phyloP scores from a whole-genome alignment of 2,329 filamentous ascomycete genomes.

The Capronia coronata region DNA sequence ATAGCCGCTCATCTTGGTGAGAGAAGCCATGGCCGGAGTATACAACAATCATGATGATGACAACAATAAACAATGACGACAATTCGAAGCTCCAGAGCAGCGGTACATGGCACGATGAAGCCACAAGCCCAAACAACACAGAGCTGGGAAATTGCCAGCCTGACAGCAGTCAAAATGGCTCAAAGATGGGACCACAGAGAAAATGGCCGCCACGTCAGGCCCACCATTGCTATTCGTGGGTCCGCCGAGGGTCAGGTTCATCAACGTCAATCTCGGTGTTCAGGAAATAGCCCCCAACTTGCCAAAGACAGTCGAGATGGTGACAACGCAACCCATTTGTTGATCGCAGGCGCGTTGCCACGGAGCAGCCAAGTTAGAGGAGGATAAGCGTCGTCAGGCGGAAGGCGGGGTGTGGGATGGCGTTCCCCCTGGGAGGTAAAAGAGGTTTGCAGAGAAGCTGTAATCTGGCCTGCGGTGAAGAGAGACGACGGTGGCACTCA shows the following conservation, averaged over 20 bases:
- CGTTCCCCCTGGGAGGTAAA: background rate
- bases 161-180: constrained; percentile 1
- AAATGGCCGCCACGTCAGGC: background rate
- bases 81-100: background rate
- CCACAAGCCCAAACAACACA: background rate
- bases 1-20: background rate
- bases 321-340: background rate
- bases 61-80: background rate
- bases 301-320: background rate
- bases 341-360: background rate
- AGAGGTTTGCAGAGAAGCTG: background rate
- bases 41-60: background rate
- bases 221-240: background rate
- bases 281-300: background rate
- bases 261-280: constrained; percentile 10
- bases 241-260: background rate
- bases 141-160: constrained; percentile 3
- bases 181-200: background rate
- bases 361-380: background rate
- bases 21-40: background rate
- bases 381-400: background rate
- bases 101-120: background rate
- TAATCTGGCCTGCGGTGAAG: background rate
- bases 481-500: background rate
- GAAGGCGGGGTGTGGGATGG: background rate